phyloP scores from a whole-genome alignment of 2,329 filamentous ascomycete genomes.

The Claviceps humidiphila region DNA sequence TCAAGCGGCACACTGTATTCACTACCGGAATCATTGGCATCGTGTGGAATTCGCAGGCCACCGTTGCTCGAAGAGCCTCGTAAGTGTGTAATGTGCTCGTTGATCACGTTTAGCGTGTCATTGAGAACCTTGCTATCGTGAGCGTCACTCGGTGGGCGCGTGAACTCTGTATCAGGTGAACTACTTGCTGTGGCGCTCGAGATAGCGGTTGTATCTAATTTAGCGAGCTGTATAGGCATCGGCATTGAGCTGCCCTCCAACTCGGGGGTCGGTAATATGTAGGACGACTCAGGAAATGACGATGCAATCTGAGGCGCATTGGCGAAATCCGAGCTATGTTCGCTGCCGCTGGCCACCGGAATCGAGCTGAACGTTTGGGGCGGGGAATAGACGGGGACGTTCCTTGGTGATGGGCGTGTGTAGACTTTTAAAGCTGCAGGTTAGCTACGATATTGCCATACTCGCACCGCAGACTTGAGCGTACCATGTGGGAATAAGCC shows the following conservation, averaged over 20 bases:
- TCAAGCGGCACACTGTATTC: conserved; percentile 75
- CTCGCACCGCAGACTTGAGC: conserved; percentile 1
- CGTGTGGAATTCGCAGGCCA: conserved; percentile 37
- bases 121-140: conserved; percentile 67
- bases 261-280: conserved; percentile 18
- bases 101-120: conserved; percentile 88
- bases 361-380: conserved; percentile 19
- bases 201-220: conserved; percentile 17
- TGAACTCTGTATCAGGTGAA: conserved; percentile 16
- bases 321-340: conserved; percentile 9
- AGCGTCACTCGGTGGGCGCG: conserved; percentile 28
- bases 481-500: conserved; percentile 75
- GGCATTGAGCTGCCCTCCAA: conserved; percentile 21
- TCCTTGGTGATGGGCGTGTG: conserved; percentile 43
- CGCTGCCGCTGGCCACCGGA: conserved; percentile 17
- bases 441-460: conserved; percentile 12
- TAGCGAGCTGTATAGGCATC: conserved; percentile 31
- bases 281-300: conserved; percentile 16
- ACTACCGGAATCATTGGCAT: conserved; percentile 67
- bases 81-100: conserved; percentile 91
- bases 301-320: conserved; percentile 16
- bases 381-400: conserved; percentile 17
- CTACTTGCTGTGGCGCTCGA: conserved; percentile 15
- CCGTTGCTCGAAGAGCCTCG: conserved; percentile 41
- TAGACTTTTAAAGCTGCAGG: conserved; percentile 35